Conservation (phyloP, 768 basidiomycete genomes). For the Termitomyces sp. region DNA sequence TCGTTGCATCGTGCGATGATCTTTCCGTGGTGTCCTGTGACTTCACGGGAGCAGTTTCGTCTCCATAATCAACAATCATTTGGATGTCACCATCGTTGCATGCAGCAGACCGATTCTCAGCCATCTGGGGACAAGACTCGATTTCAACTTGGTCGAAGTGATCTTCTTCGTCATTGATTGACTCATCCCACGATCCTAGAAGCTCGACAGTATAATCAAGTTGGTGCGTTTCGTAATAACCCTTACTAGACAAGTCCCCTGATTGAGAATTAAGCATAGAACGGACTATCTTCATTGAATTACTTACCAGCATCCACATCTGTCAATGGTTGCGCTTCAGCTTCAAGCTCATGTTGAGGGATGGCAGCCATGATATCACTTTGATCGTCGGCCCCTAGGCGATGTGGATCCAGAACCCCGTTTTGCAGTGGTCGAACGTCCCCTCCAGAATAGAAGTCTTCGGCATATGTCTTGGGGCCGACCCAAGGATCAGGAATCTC, state of each 20-base stretch:
- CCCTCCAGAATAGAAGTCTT: constrained; percentile 29
- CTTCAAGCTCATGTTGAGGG: neutral
- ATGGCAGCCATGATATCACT: constrained; percentile 3
- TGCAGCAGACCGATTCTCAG: constrained; percentile 21
- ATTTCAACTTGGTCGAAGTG: constrained; percentile 40
- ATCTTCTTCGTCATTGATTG: constrained; percentile 35
- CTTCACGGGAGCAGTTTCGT: neutral
- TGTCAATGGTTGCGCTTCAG: constrained; percentile 5
- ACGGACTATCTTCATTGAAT: neutral
- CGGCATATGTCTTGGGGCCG: constrained; percentile 24
- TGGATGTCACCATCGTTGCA: neutral
- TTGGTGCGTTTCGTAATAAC: neutral
- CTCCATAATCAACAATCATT: neutral
- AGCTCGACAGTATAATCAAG: constrained; percentile 21
- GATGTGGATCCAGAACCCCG: neutral
- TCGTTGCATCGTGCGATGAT: neutral
- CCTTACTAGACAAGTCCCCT: constrained; percentile 5
- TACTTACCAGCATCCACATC: constrained; percentile 10
- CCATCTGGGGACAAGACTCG: constrained; percentile 5
- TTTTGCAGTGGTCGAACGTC: constrained; percentile 10
- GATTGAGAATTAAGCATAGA: neutral
- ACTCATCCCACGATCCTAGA: constrained; percentile 34
- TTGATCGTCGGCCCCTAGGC: constrained; percentile 6
- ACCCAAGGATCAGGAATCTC: constrained; percentile 32
- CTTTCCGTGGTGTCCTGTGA: neutral